Conservation (phyloP, 2,329 filamentous ascomycete genomes). For the Arthrocladium fulminans region DNA sequence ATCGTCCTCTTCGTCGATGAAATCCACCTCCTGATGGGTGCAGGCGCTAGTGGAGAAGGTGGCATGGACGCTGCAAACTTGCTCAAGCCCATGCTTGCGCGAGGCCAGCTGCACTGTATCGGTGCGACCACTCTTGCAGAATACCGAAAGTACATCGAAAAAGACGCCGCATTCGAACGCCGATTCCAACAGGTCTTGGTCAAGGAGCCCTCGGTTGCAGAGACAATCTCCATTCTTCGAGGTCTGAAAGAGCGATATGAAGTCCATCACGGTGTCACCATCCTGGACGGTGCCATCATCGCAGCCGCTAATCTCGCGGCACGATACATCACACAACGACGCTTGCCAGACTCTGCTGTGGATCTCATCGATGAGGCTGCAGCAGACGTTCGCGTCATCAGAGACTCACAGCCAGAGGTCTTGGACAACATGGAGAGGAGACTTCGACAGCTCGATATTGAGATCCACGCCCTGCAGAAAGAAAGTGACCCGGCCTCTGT, state of each 20-base stretch:
- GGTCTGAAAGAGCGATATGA: slow-evolving; percentile 97
- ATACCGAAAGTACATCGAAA: slow-evolving; percentile 98
- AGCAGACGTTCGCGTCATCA: slow-evolving; percentile 87
- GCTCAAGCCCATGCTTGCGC: slow-evolving; percentile 94
- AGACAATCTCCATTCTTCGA: slow-evolving; percentile 96
- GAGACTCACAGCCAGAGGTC: slow-evolving; percentile 92
- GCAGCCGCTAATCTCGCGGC: slow-evolving; percentile 84
- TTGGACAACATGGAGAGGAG: slow-evolving; percentile 90
- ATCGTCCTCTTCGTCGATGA: slow-evolving; percentile 98
- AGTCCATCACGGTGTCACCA: slow-evolving; percentile 94
- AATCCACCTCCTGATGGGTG: slow-evolving; percentile 97
- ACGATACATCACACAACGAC: slow-evolving; percentile 80
- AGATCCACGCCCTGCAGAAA: slow-evolving; percentile 87
- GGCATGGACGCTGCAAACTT: slow-evolving; percentile 98
- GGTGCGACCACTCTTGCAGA: slow-evolving; percentile 91
- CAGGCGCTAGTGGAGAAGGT: slow-evolving; percentile 85
- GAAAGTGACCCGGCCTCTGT: slow-evolving; percentile 93
- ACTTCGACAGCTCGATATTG: slow-evolving; percentile 84
- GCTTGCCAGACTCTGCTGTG: slow-evolving; percentile 91
- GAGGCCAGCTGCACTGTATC: slow-evolving; percentile 94
- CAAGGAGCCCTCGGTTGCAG: slow-evolving; percentile 79
- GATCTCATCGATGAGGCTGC: slow-evolving; percentile 95
- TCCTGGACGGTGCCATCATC: slow-evolving; percentile 87
- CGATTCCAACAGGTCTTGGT: slow-evolving; percentile 97
- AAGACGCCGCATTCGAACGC: slow-evolving; percentile 94